phyloP scores from a whole-genome alignment of 2,329 filamentous ascomycete genomes.

The Diatrype stigma region DNA sequence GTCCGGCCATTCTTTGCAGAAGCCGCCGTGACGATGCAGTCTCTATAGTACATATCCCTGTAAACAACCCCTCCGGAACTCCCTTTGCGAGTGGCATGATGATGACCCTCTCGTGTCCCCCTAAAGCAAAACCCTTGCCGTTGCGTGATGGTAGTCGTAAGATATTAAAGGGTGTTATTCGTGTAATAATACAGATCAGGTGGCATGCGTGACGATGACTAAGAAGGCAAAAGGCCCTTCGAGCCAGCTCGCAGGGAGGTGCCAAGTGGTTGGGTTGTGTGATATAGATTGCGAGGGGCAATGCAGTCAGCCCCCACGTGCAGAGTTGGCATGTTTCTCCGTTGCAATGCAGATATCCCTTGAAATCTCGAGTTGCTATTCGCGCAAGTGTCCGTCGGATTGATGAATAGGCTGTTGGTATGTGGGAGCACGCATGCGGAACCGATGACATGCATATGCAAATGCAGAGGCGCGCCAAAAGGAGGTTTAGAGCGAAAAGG shows the following conservation, averaged over 20 bases:
- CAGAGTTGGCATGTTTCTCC: not conserved
- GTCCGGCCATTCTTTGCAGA: too few relatives aligned
- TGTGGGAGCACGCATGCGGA: constrained; percentile 15
- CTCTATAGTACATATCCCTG: too few relatives aligned
- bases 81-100: too few relatives aligned
- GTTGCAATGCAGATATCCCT: constrained; percentile 8
- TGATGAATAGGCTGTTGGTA: constrained; percentile 5
- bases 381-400: constrained; percentile 11
- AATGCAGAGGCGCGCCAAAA: constrained; percentile 13
- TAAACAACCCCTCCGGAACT: too few relatives aligned
- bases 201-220: constrained; percentile 13
- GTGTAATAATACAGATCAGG: constrained; percentile 22
- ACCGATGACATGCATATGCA: constrained; percentile 17
- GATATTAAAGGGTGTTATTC: constrained; percentile 20
- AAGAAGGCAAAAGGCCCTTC: constrained; percentile 17
- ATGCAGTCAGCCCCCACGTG: not conserved
- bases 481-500: too few relatives aligned
- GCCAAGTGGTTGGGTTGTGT: not conserved
- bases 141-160: constrained; percentile 10
- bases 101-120: too few relatives aligned
- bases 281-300: not conserved
- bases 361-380: constrained; percentile 12
- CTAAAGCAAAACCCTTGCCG: constrained; percentile 14
- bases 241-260: constrained; percentile 23
- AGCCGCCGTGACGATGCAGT: too few relatives aligned